These are phyloP conservation scores for Takashimella koratensis DNA, from an alignment of 1,284 basidiomycete genomes.

Conservation along the genomic window DNA sequence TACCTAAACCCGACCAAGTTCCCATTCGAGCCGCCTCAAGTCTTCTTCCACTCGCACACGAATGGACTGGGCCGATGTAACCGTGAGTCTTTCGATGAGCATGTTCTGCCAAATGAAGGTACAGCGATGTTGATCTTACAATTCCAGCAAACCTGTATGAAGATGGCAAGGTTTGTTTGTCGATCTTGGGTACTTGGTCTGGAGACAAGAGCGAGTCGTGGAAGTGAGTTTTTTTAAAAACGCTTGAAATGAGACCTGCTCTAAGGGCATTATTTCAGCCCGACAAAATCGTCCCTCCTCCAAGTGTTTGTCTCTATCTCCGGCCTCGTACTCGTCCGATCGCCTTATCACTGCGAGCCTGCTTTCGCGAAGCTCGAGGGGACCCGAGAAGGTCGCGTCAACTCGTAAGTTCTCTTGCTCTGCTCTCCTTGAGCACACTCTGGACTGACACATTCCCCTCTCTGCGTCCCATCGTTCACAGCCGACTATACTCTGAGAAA, in stretches of 20 bases:
- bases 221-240: conserved; percentile 55
- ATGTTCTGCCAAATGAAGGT: neutral
- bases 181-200: conserved; percentile 85
- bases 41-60: conserved; percentile 90
- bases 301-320: conserved; percentile 93
- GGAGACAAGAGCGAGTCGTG: conserved; percentile 82
- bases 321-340: conserved; percentile 83
- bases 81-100: conserved; percentile 22
- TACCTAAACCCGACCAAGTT: conserved; percentile 77
- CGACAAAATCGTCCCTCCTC: conserved; percentile 69
- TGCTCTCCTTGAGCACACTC: conserved; percentile 48
- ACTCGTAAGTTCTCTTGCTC: conserved; percentile 54
- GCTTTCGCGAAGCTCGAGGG: conserved; percentile 82
- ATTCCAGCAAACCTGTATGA: conserved; percentile 81
- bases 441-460: conserved; percentile 2
- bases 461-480: conserved; percentile 2
- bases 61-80: conserved; percentile 84
- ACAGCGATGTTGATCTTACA: neutral
- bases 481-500: conserved; percentile 60
- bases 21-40: conserved; percentile 78
- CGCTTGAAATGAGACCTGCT: no score
- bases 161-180: conserved; percentile 91
- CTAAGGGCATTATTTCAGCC: no score
- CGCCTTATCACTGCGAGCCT: conserved; percentile 92
- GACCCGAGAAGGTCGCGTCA: conserved; percentile 81